Base-by-base conservation (phyloP, 2,329 filamentous ascomycete species). In the Neofusicoccum umdonicola region DNA sequence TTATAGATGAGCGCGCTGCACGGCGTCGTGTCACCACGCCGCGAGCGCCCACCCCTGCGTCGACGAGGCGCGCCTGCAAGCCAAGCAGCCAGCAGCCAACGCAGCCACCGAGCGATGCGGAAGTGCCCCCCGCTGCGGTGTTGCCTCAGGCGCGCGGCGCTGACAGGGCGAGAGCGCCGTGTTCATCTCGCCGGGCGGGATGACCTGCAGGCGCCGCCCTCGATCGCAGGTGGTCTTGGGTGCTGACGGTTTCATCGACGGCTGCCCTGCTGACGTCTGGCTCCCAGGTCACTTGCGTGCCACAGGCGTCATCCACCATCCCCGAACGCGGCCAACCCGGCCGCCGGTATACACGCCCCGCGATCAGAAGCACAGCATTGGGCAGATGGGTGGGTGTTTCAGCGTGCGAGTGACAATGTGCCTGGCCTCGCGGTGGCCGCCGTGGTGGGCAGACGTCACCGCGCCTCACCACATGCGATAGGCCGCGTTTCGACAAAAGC, bases 401-500 rank as follows among this genome's bases (percentile, higher is more conserved):
- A 60, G 56, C 41, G 7, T 17, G 41, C 41, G 22, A 44, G 54
- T 42, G 52, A 42, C 37, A 7, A 54, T 22, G 34, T 54, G 51
- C 51, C 51, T 54, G 51, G 51, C 34, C 51, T 15, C 8, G 9
- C 51, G 15, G 9, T 22, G 47, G 47, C 27, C 47, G 27, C 8
- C n/a, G 41, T 22, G 41, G 19, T 8, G 22, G 56, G 11, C 57
- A 35, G 52, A 57, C 41, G 60, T 62, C 35, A 51, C 60, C 17
- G 45, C 60, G 48, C 35, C 22, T 22, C 48, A 35, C 12, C 54
- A 34, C 13, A 34, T 58, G 48, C 60, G 37, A 63, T 63, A 63
- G 60, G 60, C 39, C 27, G 50, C 42, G 60, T 63, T 54, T 63
- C 60, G 60, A 63, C 60, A 63, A 63, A 63, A 63, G 60, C 60